phyloP scores from a whole-genome alignment of 176 grass and related monocot genomes.

The Luzula sylvatica region DNA sequence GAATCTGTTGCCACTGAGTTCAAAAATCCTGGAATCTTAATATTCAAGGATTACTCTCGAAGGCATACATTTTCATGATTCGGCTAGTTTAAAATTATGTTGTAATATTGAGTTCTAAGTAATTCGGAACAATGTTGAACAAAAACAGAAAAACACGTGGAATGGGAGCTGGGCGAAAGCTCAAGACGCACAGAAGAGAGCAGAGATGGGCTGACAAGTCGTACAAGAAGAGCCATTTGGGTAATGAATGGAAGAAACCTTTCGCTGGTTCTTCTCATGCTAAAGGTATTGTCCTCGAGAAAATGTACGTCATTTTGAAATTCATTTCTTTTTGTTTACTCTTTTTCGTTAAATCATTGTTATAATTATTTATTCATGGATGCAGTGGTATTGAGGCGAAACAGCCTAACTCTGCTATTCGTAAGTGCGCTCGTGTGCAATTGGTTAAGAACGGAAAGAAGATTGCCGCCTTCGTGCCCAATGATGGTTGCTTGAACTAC shows the following conservation, averaged over 20 bases:
- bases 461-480: no score
- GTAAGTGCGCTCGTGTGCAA: conserved; percentile 16
- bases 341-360: no score
- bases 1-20: no score
- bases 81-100: no score
- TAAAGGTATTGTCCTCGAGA: conserved; percentile 17
- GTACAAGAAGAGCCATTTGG: conserved; percentile 18
- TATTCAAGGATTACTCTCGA: no score
- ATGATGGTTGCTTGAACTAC: conserved; percentile 21
- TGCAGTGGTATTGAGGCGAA: conserved; percentile 21
- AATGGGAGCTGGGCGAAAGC: conserved; percentile 16
- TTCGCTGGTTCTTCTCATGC: no score
- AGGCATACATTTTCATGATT: no score
- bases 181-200: conserved; percentile 19
- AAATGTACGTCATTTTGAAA: conserved; percentile 1
- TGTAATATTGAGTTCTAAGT: no score
- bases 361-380: no score
- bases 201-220: conserved; percentile 19
- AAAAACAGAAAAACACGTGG: conserved; percentile 15
- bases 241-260: conserved; percentile 18
- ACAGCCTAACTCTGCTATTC: conserved; percentile 17
- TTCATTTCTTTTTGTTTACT: not conserved
- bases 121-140: no score
- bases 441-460: conserved; percentile 15
- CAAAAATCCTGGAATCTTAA: no score